These are phyloP conservation scores for Fusarium staphyleae DNA, from an alignment of 2,329 filamentous ascomycete species.

Conservation along the genomic window DNA sequence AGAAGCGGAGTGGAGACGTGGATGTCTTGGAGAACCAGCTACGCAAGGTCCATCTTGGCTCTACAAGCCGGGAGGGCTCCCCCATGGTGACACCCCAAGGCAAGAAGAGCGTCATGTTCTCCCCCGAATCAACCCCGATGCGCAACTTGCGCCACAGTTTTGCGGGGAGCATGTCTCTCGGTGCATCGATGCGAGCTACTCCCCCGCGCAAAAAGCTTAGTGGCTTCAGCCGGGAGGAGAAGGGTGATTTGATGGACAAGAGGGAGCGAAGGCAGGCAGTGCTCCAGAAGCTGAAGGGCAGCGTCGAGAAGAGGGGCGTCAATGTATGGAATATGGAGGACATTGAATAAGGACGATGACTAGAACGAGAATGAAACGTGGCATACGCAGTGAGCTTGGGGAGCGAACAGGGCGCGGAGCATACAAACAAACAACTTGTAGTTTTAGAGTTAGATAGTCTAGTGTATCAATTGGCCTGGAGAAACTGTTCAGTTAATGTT, in stretches of 20 bases:
- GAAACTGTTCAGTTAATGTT: slow-evolving; percentile 18
- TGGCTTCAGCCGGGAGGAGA: slow-evolving; percentile 67
- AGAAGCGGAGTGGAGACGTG: slow-evolving; percentile 89
- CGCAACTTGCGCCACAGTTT: slow-evolving; percentile 52
- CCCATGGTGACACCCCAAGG: slow-evolving; percentile 51
- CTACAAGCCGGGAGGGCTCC: slow-evolving; percentile 53
- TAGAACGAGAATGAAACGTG: slow-evolving; percentile 3
- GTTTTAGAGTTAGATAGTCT: slow-evolving; percentile 39
- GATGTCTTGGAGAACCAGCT: slow-evolving; percentile 90
- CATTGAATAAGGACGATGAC: slow-evolving; percentile 48
- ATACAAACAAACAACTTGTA: slow-evolving; percentile 31
- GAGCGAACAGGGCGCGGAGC: slow-evolving; percentile 26
- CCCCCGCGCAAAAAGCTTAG: slow-evolving; percentile 68
- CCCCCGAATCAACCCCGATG: slow-evolving; percentile 54
- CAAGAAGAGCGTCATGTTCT: slow-evolving; percentile 49
- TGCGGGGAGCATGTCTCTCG: slow-evolving; percentile 50
- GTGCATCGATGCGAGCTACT: slow-evolving; percentile 50
- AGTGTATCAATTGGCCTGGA: slow-evolving; percentile 37
- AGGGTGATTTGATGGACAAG: slow-evolving; percentile 61
- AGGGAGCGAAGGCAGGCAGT: slow-evolving; percentile 61
- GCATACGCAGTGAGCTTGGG: slow-evolving; percentile 6
- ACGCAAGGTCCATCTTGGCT: slow-evolving; percentile 69
- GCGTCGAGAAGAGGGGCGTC: slow-evolving; percentile 58
- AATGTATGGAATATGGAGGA: slow-evolving; percentile 60
- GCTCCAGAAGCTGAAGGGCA: slow-evolving; percentile 58